Conservation (phyloP, 805 yeast genomes). For the Jamesozyma rosinii region DNA sequence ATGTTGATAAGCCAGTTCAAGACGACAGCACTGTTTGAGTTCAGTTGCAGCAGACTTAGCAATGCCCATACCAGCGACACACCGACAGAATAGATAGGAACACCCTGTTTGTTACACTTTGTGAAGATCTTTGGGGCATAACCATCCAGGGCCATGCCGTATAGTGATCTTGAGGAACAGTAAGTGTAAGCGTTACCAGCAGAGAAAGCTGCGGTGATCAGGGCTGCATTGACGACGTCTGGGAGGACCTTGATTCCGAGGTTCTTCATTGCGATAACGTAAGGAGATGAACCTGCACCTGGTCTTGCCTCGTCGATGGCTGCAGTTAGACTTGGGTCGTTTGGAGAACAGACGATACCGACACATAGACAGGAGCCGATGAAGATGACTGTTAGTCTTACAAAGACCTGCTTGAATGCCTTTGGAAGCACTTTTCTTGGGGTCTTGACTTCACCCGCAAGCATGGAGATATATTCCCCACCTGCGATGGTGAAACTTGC, state of each 20-base stretch:
- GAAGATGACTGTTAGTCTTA: conserved; percentile 57
- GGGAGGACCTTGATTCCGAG: conserved; percentile 61
- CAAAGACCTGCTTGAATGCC: conserved; percentile 69
- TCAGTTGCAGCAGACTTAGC: conserved; percentile 55
- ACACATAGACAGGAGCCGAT: conserved; percentile 69
- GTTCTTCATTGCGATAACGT: conserved; percentile 72
- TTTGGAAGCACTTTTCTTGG: conserved; percentile 68
- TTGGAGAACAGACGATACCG: conserved; percentile 65
- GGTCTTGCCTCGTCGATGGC: conserved; percentile 56
- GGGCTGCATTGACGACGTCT: conserved; percentile 67
- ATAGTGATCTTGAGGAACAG: conserved; percentile 59
- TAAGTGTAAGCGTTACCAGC: conserved; percentile 78
- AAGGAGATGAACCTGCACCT: conserved; percentile 75
- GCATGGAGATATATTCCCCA: conserved; percentile 77
- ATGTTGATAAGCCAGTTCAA: conserved; percentile 65
- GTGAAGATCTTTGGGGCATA: conserved; percentile 63
- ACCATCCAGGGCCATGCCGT: conserved; percentile 62
- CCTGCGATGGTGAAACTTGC: conserved; percentile 80
- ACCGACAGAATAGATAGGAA: conserved; percentile 52
- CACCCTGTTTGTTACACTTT: conserved; percentile 55
- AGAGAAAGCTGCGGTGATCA: conserved; percentile 66
- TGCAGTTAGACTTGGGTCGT: conserved; percentile 49
- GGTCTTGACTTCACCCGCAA: conserved; percentile 70
- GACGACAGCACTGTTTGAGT: conserved; percentile 51
- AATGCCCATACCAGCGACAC: conserved; percentile 51